phyloP scores from a whole-genome alignment of 2,329 filamentous ascomycete genomes.

The Lecanicillium sp. region DNA sequence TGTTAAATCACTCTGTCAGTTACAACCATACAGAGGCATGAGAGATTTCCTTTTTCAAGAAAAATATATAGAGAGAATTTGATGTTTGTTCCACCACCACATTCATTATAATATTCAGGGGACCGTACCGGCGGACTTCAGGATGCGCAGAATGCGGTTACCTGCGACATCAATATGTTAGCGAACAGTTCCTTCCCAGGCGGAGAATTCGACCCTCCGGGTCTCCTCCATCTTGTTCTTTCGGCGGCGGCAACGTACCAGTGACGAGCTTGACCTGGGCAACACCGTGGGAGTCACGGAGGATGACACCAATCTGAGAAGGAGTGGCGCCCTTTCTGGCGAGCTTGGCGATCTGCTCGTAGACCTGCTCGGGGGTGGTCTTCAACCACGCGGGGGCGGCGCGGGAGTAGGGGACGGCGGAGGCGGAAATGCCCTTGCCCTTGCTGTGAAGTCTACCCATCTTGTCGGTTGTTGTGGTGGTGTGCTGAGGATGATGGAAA shows the following conservation, averaged over 20 bases:
- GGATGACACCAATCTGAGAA: constrained; percentile 97
- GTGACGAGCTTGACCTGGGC: constrained; percentile 97
- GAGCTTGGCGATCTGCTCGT: constrained; percentile 98
- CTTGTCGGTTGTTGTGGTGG: constrained; percentile 40
- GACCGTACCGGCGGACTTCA: constrained; percentile 91
- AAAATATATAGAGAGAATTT: constrained; percentile 15
- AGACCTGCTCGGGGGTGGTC: constrained; percentile 96
- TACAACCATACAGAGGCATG: constrained; percentile 83
- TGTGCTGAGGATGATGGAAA: constrained; percentile 22
- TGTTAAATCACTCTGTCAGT: constrained; percentile 90
- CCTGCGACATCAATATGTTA: constrained; percentile 48
- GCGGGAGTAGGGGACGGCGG: constrained; percentile 95
- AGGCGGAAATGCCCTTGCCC: constrained; percentile 97
- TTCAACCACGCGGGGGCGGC: constrained; percentile 91
- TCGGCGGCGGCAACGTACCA: constrained; percentile 52
- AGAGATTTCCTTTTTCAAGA: constrained; percentile 15
- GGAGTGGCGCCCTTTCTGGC: constrained; percentile 98
- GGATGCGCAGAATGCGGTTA: constrained; percentile 99
- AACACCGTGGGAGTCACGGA: constrained; percentile 96
- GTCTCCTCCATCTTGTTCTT: no score
- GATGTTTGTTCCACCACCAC: constrained; percentile 14
- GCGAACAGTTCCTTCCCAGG: constrained; percentile 14
- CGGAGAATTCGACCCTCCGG: not conserved
- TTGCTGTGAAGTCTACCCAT: constrained; percentile 99
- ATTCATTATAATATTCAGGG: constrained; percentile 21